A percentile compares a stretch with the other conserved stretches of the same genome.
Conservation (phyloP, 352 stramenopile species). For the Phytophthora crassamura region DNA sequence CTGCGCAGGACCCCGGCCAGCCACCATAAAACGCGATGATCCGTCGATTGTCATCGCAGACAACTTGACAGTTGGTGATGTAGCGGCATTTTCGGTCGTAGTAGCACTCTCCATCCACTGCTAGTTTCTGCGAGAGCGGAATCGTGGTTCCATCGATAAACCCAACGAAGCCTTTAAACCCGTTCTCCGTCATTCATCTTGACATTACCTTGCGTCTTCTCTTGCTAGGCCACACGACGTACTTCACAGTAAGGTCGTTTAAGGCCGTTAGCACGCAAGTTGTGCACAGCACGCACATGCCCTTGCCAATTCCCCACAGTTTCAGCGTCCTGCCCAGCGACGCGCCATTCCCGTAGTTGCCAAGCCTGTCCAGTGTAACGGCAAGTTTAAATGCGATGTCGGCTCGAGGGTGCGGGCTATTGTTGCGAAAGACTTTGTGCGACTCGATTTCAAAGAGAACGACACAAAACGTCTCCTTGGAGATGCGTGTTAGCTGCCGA, state of each 20-base stretch:
- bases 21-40: too few species aligned
- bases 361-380: conserved; percentile 1
- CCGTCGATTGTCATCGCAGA: too few species aligned
- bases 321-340: not conserved
- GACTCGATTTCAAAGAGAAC: too few species aligned
- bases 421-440: not conserved
- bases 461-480: too few species aligned
- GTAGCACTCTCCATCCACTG: too few species aligned
- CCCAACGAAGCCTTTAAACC: conserved; percentile 3
- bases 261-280: not conserved
- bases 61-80: too few species aligned
- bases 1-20: too few species aligned
- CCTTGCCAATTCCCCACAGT: conserved; percentile 1
- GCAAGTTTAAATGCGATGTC: not conserved
- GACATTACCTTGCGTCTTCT: not conserved
- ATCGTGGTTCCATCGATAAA: conserved; percentile 12
- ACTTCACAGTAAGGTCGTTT: not conserved
- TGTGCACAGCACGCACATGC: not conserved
- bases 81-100: too few species aligned
- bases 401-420: too few species aligned
- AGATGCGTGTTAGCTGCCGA: too few species aligned
- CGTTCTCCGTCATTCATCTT: not conserved
- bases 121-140: too few species aligned
- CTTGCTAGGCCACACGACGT: not conserved
- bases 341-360: conserved; percentile 1